Evolutionary conservation across 108 stramenopile species (phyloP), one percentile per base, ranked within the genome.

Genomic region (Cyclotella distinguenda): DNA sequence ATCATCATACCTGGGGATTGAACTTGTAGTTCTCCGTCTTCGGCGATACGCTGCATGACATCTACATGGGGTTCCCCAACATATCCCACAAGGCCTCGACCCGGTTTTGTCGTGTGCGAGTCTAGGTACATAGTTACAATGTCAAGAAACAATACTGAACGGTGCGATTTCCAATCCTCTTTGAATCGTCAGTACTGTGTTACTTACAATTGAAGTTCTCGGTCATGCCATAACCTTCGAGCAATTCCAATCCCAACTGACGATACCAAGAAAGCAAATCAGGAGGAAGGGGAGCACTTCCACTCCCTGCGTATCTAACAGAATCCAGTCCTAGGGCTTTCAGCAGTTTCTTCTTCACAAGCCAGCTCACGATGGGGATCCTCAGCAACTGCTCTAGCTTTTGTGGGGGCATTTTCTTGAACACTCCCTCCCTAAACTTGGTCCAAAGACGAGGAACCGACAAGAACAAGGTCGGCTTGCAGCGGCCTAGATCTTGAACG

Each of bases 221-320:
- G 1, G 88, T 89, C 88, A 89, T 89, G 12, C 88, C 88, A 66
- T 89, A 89, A 28, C 88, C 88, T 63, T 89, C 88, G 39, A 85
- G 48, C 57, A 89, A 66, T 49, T 89, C 82, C 51, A 89, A 58
- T 35, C 88, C 88, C 57, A 89, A 70, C 9, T 54, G 55, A 43
- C 78, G 73, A 51, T 89, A 89, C 88, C 88, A 89, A 8, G 60
- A 48, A 30, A 89, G 39, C 26, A 89, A 58, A 25, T 72, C 80
- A 12, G 60, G 56, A 6, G 88, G 88, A 40, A 89, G 70, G 7
- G 88, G 88, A 3, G 88, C 88, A 71, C 72, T 76, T 33, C 88
- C 88, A 68, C 82, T 83, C 6, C 84, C 88, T 30, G 88, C 88
- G 64, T 72, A 71, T 36, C 88, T 80, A 19, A 83, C 84, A 47